Evolutionary conservation across 1,139 yeast species (phyloP), one percentile per base, ranked within the genome.

Genomic region (Kodamaea plutei): DNA sequence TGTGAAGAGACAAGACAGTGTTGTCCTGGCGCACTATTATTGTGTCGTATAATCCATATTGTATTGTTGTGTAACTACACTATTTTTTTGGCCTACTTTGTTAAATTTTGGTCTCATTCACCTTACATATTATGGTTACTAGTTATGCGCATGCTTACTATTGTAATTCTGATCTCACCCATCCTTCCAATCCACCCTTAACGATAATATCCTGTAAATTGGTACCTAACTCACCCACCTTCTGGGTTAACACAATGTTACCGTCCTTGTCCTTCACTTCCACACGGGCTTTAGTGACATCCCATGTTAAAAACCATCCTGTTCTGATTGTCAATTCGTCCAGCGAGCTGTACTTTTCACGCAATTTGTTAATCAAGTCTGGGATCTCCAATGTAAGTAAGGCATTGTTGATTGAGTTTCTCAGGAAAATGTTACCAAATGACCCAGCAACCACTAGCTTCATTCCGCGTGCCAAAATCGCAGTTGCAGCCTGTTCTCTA

Each of bases 401-500:
- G 1, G 98, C 98, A 56, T 91, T 91, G 69, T 91, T 91, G 57
- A 93, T 91, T 37, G 95, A 79, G 68, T 91, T 91, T 65, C 99
- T 76, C 41, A 89, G 82, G 64, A 91, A 91, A 49, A 89, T 93
- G 66, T 93, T 93, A 50, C 97, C 96, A 55, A 91, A 91, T 1
- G 98, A 91, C 25, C 98, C 99, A 13, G 96, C 87, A 41, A 93
- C 95, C 13, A 91, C 95, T 45, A 91, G 68, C 45, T 79, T 78
- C 75, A 91, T 87, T 37, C 91, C 97, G 50, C 95, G 77, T 23
- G 98, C 97, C 43, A 93, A 70, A 40, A 93, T 84, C 26, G 95
- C 89, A 17, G 98, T 91, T 23, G 98, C 98, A 2, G 98, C 99
- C 64, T 91, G 99, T 58, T 91, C 99, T 63, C 98, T 80, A n/a